phyloP scores from a whole-genome alignment of 1,139 yeast genomes.

The Candida sanyaensis region DNA sequence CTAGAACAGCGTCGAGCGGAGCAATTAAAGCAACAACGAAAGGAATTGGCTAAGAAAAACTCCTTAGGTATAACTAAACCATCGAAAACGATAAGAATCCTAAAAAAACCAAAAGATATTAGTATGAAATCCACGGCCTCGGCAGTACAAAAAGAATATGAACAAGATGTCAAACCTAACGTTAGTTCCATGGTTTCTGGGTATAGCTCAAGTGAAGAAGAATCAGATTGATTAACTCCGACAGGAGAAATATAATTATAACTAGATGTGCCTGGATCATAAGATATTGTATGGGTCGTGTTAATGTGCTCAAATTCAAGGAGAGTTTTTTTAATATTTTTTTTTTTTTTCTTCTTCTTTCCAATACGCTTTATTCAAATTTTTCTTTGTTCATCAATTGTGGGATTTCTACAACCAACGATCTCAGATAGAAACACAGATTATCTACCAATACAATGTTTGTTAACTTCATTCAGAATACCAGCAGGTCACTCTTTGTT shows the following conservation, averaged over 20 bases:
- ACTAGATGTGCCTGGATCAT: too few relatives aligned
- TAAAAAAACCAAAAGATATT: background rate
- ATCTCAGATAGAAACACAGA: background rate
- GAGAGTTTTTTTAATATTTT: too few relatives aligned
- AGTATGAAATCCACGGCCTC: background rate
- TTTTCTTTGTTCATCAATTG: background rate
- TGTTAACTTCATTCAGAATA: conserved; percentile 17
- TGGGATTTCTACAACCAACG: background rate
- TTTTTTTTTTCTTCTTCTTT: conserved; percentile 1
- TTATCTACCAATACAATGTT: conserved; percentile 11
- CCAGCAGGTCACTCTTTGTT: conserved; percentile 18
- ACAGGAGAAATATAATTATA: background rate
- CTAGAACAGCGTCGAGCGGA: conserved; percentile 13
- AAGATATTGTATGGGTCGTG: conserved; percentile 2
- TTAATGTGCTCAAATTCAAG: background rate
- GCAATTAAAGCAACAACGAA: conserved; percentile 7
- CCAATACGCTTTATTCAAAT: conserved; percentile 9
- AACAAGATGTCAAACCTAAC: background rate
- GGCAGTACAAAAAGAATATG: background rate
- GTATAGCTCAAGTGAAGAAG: conserved; percentile 1
- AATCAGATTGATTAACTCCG: background rate
- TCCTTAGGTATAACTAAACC: background rate
- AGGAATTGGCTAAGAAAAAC: background rate
- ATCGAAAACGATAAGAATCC: background rate
- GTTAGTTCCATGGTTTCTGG: background rate